Percentiles rank a stretch among this genome's conserved stretches.
Evolutionary conservation across 352 stramenopile species (phyloP).

Genomic region (Pythium plurisporium): DNA sequence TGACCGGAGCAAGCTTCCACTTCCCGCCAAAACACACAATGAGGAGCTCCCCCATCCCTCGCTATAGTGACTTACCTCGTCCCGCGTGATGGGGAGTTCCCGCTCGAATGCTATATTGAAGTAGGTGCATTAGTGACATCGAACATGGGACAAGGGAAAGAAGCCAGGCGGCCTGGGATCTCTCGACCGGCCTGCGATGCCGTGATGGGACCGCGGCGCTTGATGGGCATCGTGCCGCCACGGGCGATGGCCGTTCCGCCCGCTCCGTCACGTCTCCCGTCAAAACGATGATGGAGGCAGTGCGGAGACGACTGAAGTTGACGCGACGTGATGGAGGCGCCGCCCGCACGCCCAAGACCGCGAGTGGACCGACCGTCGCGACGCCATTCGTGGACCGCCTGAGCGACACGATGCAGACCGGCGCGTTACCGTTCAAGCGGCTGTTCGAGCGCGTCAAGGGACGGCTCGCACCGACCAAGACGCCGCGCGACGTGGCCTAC

Average conservation of each 20-base stretch:
- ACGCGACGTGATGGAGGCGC: not conserved
- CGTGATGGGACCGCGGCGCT: not conserved
- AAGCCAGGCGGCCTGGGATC: too few species aligned
- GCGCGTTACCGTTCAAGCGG: slow-evolving; percentile 7
- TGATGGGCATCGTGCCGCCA: too few species aligned
- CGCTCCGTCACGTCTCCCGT: too few species aligned
- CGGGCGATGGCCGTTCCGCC: too few species aligned
- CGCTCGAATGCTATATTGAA: not conserved
- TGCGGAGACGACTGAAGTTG: slow-evolving; percentile 8
- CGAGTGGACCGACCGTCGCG: not conserved
- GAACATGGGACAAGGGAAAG: not conserved
- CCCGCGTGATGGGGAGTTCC: not conserved
- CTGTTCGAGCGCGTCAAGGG: slow-evolving; percentile 12
- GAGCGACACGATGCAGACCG: slow-evolving; percentile 5
- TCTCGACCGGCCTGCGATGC: not conserved
- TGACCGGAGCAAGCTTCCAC: not conserved
- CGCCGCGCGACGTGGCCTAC: not conserved
- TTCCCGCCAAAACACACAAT: slow-evolving; percentile 4
- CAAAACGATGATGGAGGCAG: slow-evolving; percentile 5
- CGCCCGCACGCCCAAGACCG: not conserved
- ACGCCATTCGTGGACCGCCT: not conserved
- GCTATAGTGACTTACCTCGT: slow-evolving; percentile 10
- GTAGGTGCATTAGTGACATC: not conserved
- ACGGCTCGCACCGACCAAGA: slow-evolving; percentile 4
- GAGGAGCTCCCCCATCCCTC: not conserved